Conservation (phyloP, 2,329 filamentous ascomycete genomes). For the Parascedosporium putredinis region DNA sequence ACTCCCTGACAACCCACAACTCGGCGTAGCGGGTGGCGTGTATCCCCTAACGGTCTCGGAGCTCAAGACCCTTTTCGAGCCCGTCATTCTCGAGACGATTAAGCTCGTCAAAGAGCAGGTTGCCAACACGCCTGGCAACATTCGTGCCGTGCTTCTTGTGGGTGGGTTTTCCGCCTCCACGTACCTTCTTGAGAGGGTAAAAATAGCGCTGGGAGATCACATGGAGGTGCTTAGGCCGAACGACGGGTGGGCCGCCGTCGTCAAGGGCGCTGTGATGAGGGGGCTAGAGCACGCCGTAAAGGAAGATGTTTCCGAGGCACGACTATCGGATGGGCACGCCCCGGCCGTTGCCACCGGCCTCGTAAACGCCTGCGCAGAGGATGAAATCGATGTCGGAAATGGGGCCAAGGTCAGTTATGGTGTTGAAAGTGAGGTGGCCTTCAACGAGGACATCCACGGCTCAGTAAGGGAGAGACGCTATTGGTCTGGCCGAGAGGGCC, state of each 20-base stretch:
- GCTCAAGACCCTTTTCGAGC: slow-evolving; percentile 30
- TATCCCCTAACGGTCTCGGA: slow-evolving; percentile 27
- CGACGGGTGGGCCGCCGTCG: slow-evolving; percentile 39
- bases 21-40: slow-evolving; percentile 26
- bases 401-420: slow-evolving; percentile 32
- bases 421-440: slow-evolving; percentile 19
- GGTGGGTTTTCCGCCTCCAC: slow-evolving; percentile 37
- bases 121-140: slow-evolving; percentile 27
- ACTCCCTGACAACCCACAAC: slow-evolving; percentile 5
- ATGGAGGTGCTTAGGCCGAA: slow-evolving; percentile 36
- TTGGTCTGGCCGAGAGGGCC: slow-evolving; percentile 27
- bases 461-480: slow-evolving; percentile 21
- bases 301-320: background rate
- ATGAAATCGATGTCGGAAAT: slow-evolving; percentile 29
- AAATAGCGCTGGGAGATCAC: slow-evolving; percentile 21
- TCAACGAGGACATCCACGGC: slow-evolving; percentile 19
- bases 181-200: slow-evolving; percentile 32
- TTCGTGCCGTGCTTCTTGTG: slow-evolving; percentile 36
- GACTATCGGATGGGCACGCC: slow-evolving; percentile 16
- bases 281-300: slow-evolving; percentile 24
- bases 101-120: slow-evolving; percentile 23
- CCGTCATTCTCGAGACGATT: slow-evolving; percentile 7
- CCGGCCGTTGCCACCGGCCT: background rate
- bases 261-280: slow-evolving; percentile 40
- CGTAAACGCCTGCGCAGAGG: no score